Base-by-base conservation (phyloP, 163 green algal species). In the Prototheca cutis region DNA sequence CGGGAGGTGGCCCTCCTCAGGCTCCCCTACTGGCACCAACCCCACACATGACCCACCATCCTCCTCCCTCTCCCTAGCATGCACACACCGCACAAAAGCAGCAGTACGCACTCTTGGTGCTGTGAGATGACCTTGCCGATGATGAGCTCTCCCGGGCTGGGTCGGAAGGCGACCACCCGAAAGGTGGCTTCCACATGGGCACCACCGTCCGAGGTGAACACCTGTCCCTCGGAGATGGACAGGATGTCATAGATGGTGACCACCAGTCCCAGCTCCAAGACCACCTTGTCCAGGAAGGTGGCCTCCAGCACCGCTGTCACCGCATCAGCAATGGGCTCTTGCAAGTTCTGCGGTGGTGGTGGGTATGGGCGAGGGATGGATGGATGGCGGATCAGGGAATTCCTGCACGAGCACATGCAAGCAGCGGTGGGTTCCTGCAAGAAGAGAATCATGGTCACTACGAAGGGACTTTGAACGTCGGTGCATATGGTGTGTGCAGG, bases 161-260 rank as follows among this genome's bases (percentile, higher is more conserved):
- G 91, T 7, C 84, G 71, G 67, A 98, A 97, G 2, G 96, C 73
- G 5, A 98, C 81, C 8, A 94, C 36, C 0, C 82, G 62, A 36
- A 98, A 97, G 4, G 60, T 64, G 6, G 87, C 80, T 18, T 63
- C 71, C 66, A 87, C 93, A 61, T 86, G 78, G 0, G 78, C 80
- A 28, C 74, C 78, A 24, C 87, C 87, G 31, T 95, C 90, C 42
- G 77, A 84, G 13, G 82, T 84, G 61, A 90, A 94, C 2, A 98
- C 70, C 29, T 80, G 81, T 2, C 91, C 91, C 7, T 88, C 89
- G 19, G 85, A 69, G 4, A 97, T 83, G 7, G 59, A 29, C 7
- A 80, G 42, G 7, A 98, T 73, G 57, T 98, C 87, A 55, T 96
- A 96, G 3, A 98, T 64, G 1, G 87, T 87, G 0, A 96, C 66